phyloP scores from a whole-genome alignment of 495 filamentous ascomycete species.

The Penicillium coffeae region DNA sequence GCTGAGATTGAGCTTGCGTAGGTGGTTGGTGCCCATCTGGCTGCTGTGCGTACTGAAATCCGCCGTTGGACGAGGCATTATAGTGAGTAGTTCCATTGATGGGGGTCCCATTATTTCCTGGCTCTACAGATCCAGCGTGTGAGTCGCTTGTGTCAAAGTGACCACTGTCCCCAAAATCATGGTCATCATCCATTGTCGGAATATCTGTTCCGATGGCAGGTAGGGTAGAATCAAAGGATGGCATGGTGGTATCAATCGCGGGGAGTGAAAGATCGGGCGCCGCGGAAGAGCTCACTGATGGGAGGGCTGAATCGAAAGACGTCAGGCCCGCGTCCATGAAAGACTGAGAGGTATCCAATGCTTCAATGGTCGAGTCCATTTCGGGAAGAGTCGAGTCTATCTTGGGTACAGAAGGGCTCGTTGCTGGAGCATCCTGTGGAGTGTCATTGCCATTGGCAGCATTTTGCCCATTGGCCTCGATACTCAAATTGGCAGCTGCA shows the following conservation, averaged over 20 bases:
- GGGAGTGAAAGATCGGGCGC: slow-evolving; percentile 31
- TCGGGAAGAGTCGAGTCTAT: slow-evolving; percentile 17
- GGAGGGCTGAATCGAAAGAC: slow-evolving; percentile 34
- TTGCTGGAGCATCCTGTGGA: background rate
- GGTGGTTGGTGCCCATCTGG: slow-evolving; percentile 20
- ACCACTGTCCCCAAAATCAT: slow-evolving; percentile 18
- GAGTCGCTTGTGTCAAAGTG: slow-evolving; percentile 19
- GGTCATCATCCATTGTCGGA: slow-evolving; percentile 26
- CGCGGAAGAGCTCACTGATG: slow-evolving; percentile 23
- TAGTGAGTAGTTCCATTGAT: slow-evolving; percentile 24
- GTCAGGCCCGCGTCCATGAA: slow-evolving; percentile 26
- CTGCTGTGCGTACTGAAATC: slow-evolving; percentile 26
- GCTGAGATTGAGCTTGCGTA: slow-evolving; percentile 19
- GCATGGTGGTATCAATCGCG: slow-evolving; percentile 37
- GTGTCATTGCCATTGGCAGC: background rate
- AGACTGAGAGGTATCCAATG: slow-evolving; percentile 17
- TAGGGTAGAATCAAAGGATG: slow-evolving; percentile 31
- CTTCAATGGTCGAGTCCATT: slow-evolving; percentile 18
- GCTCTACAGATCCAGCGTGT: slow-evolving; percentile 10
- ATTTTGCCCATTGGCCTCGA: slow-evolving; percentile 4
- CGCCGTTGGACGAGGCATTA: slow-evolving; percentile 30
- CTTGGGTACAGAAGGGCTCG: slow-evolving; percentile 9
- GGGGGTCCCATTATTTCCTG: slow-evolving; percentile 34
- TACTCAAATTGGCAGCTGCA: slow-evolving; percentile 1
- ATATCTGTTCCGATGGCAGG: slow-evolving; percentile 35